Base-by-base conservation (phyloP, 2,329 filamentous ascomycete genomes). In the Plenodomus biglobosus region DNA sequence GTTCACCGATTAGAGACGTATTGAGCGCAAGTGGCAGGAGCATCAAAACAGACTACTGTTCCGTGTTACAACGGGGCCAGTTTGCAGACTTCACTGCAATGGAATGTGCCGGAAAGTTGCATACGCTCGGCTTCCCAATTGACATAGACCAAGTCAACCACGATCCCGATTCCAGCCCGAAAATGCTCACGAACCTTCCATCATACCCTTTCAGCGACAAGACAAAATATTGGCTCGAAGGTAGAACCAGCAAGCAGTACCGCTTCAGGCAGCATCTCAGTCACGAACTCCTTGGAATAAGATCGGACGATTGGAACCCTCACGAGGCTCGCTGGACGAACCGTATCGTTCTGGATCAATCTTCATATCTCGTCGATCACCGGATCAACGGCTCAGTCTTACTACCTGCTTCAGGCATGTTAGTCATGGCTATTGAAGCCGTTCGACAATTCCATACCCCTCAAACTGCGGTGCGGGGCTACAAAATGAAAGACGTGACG, bases 391-490 rank as follows among this genome's bases (percentile, higher is more conserved):
- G 50, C 11, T 46, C 43, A 0, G 46, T 58, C 3, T 34, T 69
- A 4, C 67, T 53, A 42, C 66, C 68, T 1, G 68, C 51, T 8
- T 57, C 66, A 2, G 65, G 62, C 1, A 60, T 61, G 39, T 8
- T 69, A 2, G 44, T 55, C 0, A 63, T 66, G 54, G 61, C 55
- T 3, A 37, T 70, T 5, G 65, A 70, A 50, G 66, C 61, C 15
- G 48, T 47, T 3, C 34, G 40, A 3, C 58, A 63, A 32, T 10
- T 46, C 1, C 13, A 18, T 13, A 20, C 22, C 1, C 17, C 30
- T 8, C 6, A 3, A 3, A 18, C 19, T 1, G 2, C 17, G 22
- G 3, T 38, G 18, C 30, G 17, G 2, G 50, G 46, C 4, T 53
- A 43, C 43, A 38, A 50, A 19, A 42, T 60, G 36, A 44, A 42